Evolutionary conservation across 176 grass and related monocot genomes (phyloP), one percentile per base, ranked within the genome.

Genomic region (Puya raimondii): DNA sequence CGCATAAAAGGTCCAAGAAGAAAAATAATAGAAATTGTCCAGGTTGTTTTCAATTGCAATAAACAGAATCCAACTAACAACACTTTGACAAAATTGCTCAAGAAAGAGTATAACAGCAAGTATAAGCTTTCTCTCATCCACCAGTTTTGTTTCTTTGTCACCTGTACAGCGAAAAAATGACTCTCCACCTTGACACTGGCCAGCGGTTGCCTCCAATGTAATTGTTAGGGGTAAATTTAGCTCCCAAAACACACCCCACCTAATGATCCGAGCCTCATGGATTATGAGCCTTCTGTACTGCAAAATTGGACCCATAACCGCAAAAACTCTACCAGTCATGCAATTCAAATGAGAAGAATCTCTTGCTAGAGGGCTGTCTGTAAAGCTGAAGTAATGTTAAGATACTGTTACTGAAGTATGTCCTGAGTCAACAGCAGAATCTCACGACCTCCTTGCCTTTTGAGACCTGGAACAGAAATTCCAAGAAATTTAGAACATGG

Each of bases 121-220:
- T 18, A 58, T 58, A 10, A 61, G 6, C 56, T 20, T 10, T 49
- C 25, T 66, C 49, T 11, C n/a, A 11, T 27, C 23, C 51, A 48
- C 25, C 0, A 63, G 51, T 67, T 48, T 25, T 67, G 27, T 49
- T 73, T n/a, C 51, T 7, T 52, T 71, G 51, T 66, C 64, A 76
- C 66, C 74, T 81, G 78, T 84, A 84, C 85, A 84, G 16, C 47
- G 48, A 63, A 67, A 77, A 84, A 81, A 42, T 42, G 5, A 42
- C 33, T 42, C 33, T 42, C 33, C 63, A 66, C 74, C 70, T 81
- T 64, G 18, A 66, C 75, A 20, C 56, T 61, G 10, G 6, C 56
- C 56, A 10, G n/a, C 21, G 21, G n/a, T 61, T 61, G 7, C 56
- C 56, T 17, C 56, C 33, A 42, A 42, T 61, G 56, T 61, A 61